A percentile compares a stretch with the other conserved stretches of the same genome.
Conservation (phyloP, 2,329 filamentous ascomycete genomes). For the Ophiostoma sp. region DNA sequence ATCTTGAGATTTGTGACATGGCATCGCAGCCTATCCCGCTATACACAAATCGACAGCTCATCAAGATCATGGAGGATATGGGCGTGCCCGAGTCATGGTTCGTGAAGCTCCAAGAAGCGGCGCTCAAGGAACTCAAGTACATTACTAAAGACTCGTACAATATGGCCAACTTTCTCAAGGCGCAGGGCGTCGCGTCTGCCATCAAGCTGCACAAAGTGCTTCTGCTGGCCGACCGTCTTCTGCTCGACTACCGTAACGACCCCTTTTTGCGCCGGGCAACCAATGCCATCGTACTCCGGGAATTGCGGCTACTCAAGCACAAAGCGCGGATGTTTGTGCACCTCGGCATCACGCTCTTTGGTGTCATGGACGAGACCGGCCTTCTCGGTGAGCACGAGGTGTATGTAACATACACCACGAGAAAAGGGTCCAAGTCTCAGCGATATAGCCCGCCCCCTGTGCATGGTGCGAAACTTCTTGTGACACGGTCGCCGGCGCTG, state of each 20-base stretch:
- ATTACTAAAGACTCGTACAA: constrained; percentile 55
- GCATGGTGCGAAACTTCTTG: constrained; percentile 45
- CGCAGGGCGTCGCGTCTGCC: constrained; percentile 54
- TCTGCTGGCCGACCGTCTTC: constrained; percentile 49
- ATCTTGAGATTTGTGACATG: constrained; percentile 68
- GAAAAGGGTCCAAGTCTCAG: constrained; percentile 24
- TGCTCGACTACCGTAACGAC: constrained; percentile 62
- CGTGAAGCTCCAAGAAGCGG: constrained; percentile 55
- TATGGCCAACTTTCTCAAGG: constrained; percentile 60
- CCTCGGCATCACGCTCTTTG: constrained; percentile 69
- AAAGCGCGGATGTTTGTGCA: constrained; percentile 67
- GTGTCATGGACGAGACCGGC: constrained; percentile 76
- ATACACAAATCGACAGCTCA: constrained; percentile 70
- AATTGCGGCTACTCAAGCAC: constrained; percentile 71
- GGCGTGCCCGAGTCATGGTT: constrained; percentile 56
- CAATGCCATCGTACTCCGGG: constrained; percentile 63
- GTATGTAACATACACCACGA: constrained; percentile 47
- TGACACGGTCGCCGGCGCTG: constrained; percentile 75
- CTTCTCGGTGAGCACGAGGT: constrained; percentile 62
- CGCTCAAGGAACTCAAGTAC: constrained; percentile 53
- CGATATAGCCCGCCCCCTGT: constrained; percentile 25
- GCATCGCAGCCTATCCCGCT: constrained; percentile 62
- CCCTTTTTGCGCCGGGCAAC: constrained; percentile 64
- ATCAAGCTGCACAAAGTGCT: constrained; percentile 60
- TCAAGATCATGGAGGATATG: constrained; percentile 83